These are phyloP conservation scores for Syzygium grande DNA, from an alignment of 345 rosid species.

Conservation along the genomic window DNA sequence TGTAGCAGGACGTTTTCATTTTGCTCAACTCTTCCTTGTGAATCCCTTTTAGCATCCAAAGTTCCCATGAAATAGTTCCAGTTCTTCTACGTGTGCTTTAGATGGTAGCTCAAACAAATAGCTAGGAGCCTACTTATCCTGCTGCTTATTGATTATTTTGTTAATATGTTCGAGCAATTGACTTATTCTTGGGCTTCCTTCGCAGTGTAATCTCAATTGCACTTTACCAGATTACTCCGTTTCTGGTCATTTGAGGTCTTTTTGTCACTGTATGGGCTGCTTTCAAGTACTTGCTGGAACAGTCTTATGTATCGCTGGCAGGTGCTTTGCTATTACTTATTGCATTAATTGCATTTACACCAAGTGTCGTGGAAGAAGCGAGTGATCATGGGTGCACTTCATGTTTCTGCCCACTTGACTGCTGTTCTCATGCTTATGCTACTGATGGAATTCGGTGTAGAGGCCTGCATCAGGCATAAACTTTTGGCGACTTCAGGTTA, in stretches of 20 bases:
- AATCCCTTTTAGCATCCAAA: background rate
- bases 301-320: slow-evolving; percentile 68
- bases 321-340: slow-evolving; percentile 62
- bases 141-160: background rate
- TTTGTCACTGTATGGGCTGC: slow-evolving; percentile 65
- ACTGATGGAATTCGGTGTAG: slow-evolving; percentile 86
- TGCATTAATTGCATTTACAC: slow-evolving; percentile 61
- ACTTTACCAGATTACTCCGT: slow-evolving; percentile 78
- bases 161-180: background rate
- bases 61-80: background rate
- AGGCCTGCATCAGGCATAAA: slow-evolving; percentile 84
- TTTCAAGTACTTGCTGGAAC: slow-evolving; percentile 45
- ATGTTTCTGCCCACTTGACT: slow-evolving; percentile 79
- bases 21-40: background rate
- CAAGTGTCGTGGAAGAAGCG: slow-evolving; percentile 72
- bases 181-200: background rate
- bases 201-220: slow-evolving; percentile 87
- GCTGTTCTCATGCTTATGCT: slow-evolving; percentile 89
- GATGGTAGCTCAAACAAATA: background rate
- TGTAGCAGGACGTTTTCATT: background rate
- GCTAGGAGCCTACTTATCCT: background rate
- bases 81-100: background rate
- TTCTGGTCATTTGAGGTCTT: slow-evolving; percentile 76
- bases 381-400: slow-evolving; percentile 66
- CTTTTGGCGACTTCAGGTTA: slow-evolving; percentile 91